A percentile compares a stretch with the other conserved stretches of the same genome.
Conservation (phyloP, 2,329 filamentous ascomycete genomes). For the Fusarium subtropicale region DNA sequence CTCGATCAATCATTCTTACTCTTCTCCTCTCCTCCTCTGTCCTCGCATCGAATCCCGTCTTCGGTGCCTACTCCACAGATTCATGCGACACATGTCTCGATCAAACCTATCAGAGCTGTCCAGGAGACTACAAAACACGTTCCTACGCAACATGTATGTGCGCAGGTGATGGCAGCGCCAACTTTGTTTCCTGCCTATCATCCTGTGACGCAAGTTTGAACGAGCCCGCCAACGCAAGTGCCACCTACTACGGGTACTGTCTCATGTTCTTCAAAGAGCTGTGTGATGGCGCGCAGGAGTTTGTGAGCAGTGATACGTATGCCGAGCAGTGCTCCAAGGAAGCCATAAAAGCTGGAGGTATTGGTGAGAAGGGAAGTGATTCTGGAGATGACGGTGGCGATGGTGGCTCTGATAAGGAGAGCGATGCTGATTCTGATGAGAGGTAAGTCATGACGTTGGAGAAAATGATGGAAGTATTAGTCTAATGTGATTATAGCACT, state of each 20-base stretch:
- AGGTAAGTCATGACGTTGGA: not conserved
- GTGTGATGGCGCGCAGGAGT: not conserved
- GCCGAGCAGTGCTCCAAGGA: not conserved
- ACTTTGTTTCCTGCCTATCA: not conserved
- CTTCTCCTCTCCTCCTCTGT: not conserved
- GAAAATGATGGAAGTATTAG: rapidly evolving
- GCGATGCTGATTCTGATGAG: not conserved
- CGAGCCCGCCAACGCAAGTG: not conserved
- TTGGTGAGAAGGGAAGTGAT: not conserved
- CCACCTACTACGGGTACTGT: not conserved
- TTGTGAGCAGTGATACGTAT: not conserved
- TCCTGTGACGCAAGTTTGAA: not conserved
- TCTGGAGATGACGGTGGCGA: not conserved
- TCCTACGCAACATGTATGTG: slow-evolving; percentile 9
- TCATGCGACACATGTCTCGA: not conserved
- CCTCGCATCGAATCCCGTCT: not conserved
- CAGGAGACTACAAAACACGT: not conserved
- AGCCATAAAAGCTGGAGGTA: not conserved
- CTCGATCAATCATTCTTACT: rapidly evolving
- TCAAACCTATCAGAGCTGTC: not conserved
- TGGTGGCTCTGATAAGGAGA: not conserved
- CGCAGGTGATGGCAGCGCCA: not conserved
- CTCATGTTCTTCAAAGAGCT: not conserved
- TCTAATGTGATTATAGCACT: not conserved
- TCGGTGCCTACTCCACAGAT: not conserved